phyloP scores from a whole-genome alignment of 2,329 filamentous ascomycete genomes.

The Xylariales sp. region DNA sequence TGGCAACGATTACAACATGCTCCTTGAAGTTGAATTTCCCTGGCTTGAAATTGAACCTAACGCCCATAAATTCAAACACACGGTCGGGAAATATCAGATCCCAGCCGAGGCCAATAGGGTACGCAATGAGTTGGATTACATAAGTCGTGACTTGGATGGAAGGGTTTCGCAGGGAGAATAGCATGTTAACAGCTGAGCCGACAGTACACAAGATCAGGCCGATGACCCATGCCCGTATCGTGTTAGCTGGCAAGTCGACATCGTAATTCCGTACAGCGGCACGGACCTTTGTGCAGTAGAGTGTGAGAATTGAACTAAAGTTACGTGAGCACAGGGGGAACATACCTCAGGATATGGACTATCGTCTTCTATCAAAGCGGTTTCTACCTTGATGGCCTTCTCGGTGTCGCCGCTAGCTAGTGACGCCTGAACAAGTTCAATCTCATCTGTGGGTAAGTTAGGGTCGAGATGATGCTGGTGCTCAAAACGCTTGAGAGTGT shows the following conservation, averaged over 20 bases:
- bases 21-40: slow-evolving; percentile 55
- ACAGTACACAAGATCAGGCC: slow-evolving; percentile 68
- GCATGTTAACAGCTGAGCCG: slow-evolving; percentile 67
- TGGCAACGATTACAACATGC: slow-evolving; percentile 62
- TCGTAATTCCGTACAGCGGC: slow-evolving; percentile 58
- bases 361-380: slow-evolving; percentile 62
- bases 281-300: slow-evolving; percentile 46
- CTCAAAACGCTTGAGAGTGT: slow-evolving; percentile 56
- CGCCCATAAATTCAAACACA: slow-evolving; percentile 50
- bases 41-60: slow-evolving; percentile 55
- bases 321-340: not conserved
- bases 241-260: slow-evolving; percentile 65
- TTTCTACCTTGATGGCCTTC: slow-evolving; percentile 59
- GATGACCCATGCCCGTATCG: slow-evolving; percentile 70
- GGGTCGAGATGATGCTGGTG: slow-evolving; percentile 67
- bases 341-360: slow-evolving; percentile 65
- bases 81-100: slow-evolving; percentile 52
- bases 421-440: slow-evolving; percentile 63
- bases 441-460: slow-evolving; percentile 64
- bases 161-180: slow-evolving; percentile 62
- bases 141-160: slow-evolving; percentile 64
- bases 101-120: slow-evolving; percentile 56
- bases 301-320: slow-evolving; percentile 18
- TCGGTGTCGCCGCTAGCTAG: slow-evolving; percentile 58
- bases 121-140: slow-evolving; percentile 66